phyloP scores from a whole-genome alignment of 1,139 yeast genomes.

The Yamadazyma pseudoaaseri region DNA sequence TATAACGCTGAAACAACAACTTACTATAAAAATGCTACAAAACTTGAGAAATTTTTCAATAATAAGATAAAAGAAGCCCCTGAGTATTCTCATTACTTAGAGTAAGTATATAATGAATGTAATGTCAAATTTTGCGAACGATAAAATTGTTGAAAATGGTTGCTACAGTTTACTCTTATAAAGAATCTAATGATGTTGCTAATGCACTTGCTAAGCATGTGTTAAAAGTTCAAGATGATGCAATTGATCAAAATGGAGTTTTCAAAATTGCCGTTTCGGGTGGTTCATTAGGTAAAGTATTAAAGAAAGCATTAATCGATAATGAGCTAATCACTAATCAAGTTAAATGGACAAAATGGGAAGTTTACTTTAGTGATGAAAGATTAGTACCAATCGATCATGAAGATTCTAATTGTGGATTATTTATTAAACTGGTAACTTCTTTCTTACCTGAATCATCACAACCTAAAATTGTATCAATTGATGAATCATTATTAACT shows the following conservation, averaged over 20 bases:
- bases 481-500: slow-evolving; percentile 47
- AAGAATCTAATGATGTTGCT: slow-evolving; percentile 59
- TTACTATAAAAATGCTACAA: slow-evolving; percentile 85
- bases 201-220: slow-evolving; percentile 56
- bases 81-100: slow-evolving; percentile 54
- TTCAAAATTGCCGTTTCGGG: slow-evolving; percentile 87
- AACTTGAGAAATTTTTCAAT: slow-evolving; percentile 84
- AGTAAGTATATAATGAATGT: slow-evolving; percentile 10
- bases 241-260: slow-evolving; percentile 34
- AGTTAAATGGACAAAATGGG: slow-evolving; percentile 68
- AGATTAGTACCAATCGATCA: slow-evolving; percentile 67
- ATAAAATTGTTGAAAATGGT: no score
- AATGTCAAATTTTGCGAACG: no score
- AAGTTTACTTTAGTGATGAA: slow-evolving; percentile 70
- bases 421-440: slow-evolving; percentile 58
- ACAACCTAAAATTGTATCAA: slow-evolving; percentile 48
- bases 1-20: slow-evolving; percentile 90
- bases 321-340: slow-evolving; percentile 44
- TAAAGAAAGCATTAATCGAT: slow-evolving; percentile 68
- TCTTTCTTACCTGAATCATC: slow-evolving; percentile 32
- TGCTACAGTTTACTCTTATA: slow-evolving; percentile 47
- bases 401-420: slow-evolving; percentile 67
- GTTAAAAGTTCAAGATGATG: slow-evolving; percentile 52
- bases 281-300: slow-evolving; percentile 80
- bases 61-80: slow-evolving; percentile 80